Conservation (phyloP, 2,329 filamentous ascomycete species). For the Didymella glomerata region DNA sequence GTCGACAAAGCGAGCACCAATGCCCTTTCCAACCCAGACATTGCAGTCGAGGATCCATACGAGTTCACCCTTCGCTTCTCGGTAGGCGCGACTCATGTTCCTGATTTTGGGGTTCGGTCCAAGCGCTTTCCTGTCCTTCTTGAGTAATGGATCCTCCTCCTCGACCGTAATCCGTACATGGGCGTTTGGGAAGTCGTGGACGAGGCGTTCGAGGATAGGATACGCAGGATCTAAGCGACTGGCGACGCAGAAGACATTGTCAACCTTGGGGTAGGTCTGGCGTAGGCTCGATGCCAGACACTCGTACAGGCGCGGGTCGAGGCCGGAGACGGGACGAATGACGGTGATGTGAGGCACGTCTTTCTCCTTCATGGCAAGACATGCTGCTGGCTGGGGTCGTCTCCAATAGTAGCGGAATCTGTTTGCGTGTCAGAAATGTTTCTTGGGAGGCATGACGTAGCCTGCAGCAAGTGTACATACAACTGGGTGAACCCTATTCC, state of each 20-base stretch:
- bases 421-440: conserved; percentile 23
- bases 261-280: conserved; percentile 82
- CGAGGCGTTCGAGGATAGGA: conserved; percentile 73
- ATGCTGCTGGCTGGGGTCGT: conserved; percentile 55
- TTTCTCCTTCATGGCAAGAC: conserved; percentile 46
- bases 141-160: conserved; percentile 77
- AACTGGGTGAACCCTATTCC: conserved; percentile 67
- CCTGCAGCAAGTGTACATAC: conserved; percentile 50
- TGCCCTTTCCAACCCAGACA: conserved; percentile 84
- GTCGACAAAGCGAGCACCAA: conserved; percentile 88
- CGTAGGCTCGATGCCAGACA: conserved; percentile 87
- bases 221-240: conserved; percentile 78
- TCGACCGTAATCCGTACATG: conserved; percentile 81
- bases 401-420: conserved; percentile 65
- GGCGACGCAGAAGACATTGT: conserved; percentile 83
- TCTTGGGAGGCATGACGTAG: not conserved
- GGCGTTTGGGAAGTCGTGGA: conserved; percentile 75
- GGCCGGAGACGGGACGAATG: conserved; percentile 90
- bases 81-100: conserved; percentile 92
- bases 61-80: conserved; percentile 84
- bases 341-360: conserved; percentile 84
- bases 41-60: conserved; percentile 98
- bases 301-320: conserved; percentile 89
- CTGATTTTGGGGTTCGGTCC: conserved; percentile 99
- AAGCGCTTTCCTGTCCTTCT: conserved; percentile 64